phyloP scores from a whole-genome alignment of 305 asterid genomes.

The Fraxinus sp. region DNA sequence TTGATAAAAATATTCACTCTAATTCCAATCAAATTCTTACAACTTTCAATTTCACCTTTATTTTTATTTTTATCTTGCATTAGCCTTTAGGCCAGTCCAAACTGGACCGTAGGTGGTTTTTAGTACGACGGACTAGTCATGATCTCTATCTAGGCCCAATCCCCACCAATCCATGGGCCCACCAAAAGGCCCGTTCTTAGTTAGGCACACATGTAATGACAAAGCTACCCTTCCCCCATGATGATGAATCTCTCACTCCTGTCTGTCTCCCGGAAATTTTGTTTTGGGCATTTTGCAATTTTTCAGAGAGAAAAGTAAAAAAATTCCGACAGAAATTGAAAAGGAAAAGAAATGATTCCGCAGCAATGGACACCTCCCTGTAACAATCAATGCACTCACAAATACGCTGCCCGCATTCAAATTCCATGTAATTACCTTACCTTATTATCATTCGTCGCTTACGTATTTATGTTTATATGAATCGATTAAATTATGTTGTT shows the following conservation, averaged over 20 bases:
- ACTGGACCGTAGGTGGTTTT: background rate
- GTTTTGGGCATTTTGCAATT: background rate
- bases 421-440: constrained; percentile 54
- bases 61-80: background rate
- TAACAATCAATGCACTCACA: constrained; percentile 63
- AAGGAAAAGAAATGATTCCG: constrained; percentile 41
- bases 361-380: constrained; percentile 73
- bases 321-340: background rate
- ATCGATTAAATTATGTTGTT: background rate
- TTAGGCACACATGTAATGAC: background rate
- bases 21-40: background rate
- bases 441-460: background rate
- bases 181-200: background rate
- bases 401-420: constrained; percentile 63
- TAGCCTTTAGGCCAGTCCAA: background rate
- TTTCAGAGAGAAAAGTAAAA: background rate
- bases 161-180: background rate
- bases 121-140: background rate
- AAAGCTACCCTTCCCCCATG: background rate
- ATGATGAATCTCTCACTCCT: background rate
- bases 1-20: background rate
- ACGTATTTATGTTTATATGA: background rate
- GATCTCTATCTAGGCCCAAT: background rate
- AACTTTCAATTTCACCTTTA: background rate
- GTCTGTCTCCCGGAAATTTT: background rate